Evolutionary conservation across 352 stramenopile species (phyloP), one percentile per base, ranked within the genome.

Genomic region (Phytophthora agathidicida): DNA sequence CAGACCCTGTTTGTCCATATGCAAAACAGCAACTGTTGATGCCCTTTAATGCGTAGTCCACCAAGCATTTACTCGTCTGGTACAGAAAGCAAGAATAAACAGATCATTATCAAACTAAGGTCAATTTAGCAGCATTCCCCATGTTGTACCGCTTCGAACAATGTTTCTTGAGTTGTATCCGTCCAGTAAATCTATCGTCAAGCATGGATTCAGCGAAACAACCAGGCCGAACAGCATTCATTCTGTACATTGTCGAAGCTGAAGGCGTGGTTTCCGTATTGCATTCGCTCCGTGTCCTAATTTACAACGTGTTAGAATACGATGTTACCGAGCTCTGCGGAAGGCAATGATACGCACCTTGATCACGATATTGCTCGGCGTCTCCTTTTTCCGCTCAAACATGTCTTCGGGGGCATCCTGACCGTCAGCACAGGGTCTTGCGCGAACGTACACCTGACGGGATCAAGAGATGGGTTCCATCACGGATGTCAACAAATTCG

Each of bases 1-100:
- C 84, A 3, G 80, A 93, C 0, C 87, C 89, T 16, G 89, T 97
- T 50, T 96, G 85, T 1, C 90, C 90, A 51, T 97, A 98, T 7
- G 93, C 93, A 64, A 98, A 98, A 55, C 89, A 97, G 65, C 93
- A 98, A 33, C 87, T 93, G 60, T 98, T 98, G 75, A 96, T 97
- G 22, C 92, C 93, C 43, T 88, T 87, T 60, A 98, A 58, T 5
- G 89, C 82, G 39, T 97, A 95, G 48, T 97, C 88, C 4, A 98
- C 87, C 23, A 97, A 74, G 7, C 72, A 75, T 42, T 94, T 93
- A 42, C 85, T 94, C 1, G 83, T 88, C 85, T 94, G 47, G 17
- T 1, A 36, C 35, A 38, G 11, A 10, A 24, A 31, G 22, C 20
- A 13, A 26, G 17, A 37, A 50, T 31, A 10, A 36, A 36, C 10